Percentiles rank a stretch among this genome's conserved stretches.
These are phyloP conservation scores for Yamadazyma taylorii DNA, from an alignment of 1,139 yeast genomes.

Conservation along the genomic window DNA sequence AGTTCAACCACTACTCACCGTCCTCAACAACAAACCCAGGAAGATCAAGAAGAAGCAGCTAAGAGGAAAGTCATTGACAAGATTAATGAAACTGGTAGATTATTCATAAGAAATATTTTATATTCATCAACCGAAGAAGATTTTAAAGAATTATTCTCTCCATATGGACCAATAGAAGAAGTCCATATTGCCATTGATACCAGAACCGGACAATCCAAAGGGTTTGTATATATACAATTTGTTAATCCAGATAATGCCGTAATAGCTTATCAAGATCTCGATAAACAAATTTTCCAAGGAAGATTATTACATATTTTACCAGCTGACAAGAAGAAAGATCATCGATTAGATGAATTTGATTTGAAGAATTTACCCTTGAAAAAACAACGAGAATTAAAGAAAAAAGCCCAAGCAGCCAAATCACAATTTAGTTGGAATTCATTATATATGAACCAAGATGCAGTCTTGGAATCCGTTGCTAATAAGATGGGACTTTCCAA, in stretches of 20 bases:
- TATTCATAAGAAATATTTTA: slow-evolving; percentile 83
- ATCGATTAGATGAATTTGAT: slow-evolving; percentile 84
- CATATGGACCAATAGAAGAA: slow-evolving; percentile 64
- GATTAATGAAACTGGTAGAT: slow-evolving; percentile 72
- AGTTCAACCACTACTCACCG: too few species aligned
- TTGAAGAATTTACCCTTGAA: slow-evolving; percentile 86
- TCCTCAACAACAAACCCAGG: slow-evolving; percentile 19
- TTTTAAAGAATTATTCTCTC: slow-evolving; percentile 55
- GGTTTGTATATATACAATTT: slow-evolving; percentile 86
- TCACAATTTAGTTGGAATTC: slow-evolving; percentile 95
- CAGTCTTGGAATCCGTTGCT: slow-evolving; percentile 90
- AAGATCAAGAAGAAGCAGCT: slow-evolving; percentile 18
- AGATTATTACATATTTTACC: slow-evolving; percentile 88
- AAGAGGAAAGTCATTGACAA: slow-evolving; percentile 48
- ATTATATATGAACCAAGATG: slow-evolving; percentile 84
- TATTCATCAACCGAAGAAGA: slow-evolving; percentile 83
- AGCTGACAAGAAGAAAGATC: slow-evolving; percentile 77
- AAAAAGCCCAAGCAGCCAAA: slow-evolving; percentile 80
- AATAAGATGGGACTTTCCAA: slow-evolving; percentile 78
- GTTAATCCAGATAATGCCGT: slow-evolving; percentile 68
- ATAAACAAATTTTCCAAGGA: slow-evolving; percentile 92
- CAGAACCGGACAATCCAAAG: slow-evolving; percentile 87
- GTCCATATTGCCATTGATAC: slow-evolving; percentile 92
- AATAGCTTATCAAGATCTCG: slow-evolving; percentile 68
- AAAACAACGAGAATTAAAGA: slow-evolving; percentile 82